A percentile compares a stretch with the other conserved stretches of the same genome.
Conservation (phyloP, 2,329 filamentous ascomycete species). For the Stromatinia cepivora region DNA sequence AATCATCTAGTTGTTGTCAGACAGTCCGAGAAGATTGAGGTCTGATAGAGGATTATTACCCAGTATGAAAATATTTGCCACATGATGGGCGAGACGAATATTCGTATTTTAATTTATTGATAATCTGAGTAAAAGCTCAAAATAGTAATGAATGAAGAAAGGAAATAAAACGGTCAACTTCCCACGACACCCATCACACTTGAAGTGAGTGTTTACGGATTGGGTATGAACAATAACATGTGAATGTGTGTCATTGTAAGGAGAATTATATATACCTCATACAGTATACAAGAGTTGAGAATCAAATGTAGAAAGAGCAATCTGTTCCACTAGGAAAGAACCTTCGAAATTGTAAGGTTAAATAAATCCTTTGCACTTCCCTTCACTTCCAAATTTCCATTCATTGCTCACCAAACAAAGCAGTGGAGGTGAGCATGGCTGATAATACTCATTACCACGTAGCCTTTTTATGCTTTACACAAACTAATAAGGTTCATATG, state of each 20-base stretch:
- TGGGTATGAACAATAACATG: not conserved
- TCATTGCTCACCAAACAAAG: not conserved
- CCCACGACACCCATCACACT: not conserved
- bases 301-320: conserved; percentile 1
- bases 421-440: not conserved
- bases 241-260: not conserved
- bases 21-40: conserved; percentile 54
- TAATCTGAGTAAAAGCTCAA: not conserved
- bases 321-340: conserved; percentile 11
- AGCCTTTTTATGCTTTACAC: not conserved
- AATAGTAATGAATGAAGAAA: not conserved
- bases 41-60: conserved; percentile 34
- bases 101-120: not conserved
- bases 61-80: conserved; percentile 45
- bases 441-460: not conserved
- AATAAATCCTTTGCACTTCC: not conserved
- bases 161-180: not conserved
- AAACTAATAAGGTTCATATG: not conserved
- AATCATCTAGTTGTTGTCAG: conserved; percentile 39
- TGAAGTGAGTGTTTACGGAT: not conserved
- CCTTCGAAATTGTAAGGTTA: not conserved
- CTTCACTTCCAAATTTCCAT: not conserved
- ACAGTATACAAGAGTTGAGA: not conserved
- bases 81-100: not conserved
- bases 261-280: not conserved